phyloP scores from a whole-genome alignment of 2,329 filamentous ascomycete genomes.

The Aureobasidium zeae region DNA sequence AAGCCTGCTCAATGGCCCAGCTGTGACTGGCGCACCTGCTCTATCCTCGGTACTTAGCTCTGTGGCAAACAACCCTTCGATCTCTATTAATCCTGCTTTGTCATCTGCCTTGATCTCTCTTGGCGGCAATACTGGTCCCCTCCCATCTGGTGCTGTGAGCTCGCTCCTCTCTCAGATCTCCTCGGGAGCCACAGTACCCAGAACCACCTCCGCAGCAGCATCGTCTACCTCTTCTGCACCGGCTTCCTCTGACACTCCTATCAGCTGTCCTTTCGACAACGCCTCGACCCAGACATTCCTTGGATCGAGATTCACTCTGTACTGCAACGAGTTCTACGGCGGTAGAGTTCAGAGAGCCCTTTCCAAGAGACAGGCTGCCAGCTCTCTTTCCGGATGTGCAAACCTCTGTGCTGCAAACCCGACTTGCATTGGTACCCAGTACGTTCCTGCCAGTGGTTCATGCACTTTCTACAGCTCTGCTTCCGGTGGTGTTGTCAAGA shows the following conservation, averaged over 20 bases:
- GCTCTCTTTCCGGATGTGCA: neutral
- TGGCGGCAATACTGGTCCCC: conserved; percentile 1
- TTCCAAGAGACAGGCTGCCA: conserved; percentile 1
- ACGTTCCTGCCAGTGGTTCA: neutral
- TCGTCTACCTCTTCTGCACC: neutral
- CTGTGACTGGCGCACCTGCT: neutral
- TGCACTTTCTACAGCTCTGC: conserved; percentile 12
- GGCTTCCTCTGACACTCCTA: conserved; percentile 1
- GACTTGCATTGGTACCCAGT: conserved; percentile 5
- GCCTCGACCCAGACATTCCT: neutral
- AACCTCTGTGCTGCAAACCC: neutral
- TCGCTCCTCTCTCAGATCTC: neutral
- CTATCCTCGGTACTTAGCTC: conserved; percentile 2
- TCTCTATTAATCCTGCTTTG: neutral
- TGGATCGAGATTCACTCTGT: conserved; percentile 3
- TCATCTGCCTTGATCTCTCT: conserved; percentile 6
- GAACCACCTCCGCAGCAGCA: neutral
- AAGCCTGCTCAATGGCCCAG: neutral
- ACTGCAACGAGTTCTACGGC: conserved; percentile 13
- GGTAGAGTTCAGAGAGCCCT: neutral
- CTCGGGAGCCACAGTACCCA: neutral
- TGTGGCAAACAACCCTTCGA: neutral
- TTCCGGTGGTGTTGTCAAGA: neutral
- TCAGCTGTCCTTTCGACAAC: neutral
- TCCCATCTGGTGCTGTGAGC: conserved; percentile 1